These are phyloP conservation scores for Ostreobium quekettii DNA, from an alignment of 139 green algal species.

Conservation along the genomic window DNA sequence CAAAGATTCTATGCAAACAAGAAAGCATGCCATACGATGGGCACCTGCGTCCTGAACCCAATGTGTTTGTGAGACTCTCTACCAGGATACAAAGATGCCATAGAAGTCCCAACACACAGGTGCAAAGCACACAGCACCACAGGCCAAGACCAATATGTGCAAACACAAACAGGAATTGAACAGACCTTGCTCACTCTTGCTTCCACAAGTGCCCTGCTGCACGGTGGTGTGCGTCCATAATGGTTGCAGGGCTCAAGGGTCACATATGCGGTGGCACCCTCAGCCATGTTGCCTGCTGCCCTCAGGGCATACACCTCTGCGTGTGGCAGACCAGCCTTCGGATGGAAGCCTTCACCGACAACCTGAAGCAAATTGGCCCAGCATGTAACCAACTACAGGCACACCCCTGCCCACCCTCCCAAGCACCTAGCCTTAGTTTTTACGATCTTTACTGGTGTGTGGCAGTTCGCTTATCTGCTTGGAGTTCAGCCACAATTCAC, in stretches of 20 bases:
- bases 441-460: no score
- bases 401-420: not conserved
- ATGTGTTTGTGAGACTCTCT: no score
- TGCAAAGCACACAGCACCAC: no score
- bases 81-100: no score
- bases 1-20: no score
- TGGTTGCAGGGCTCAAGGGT: slow-evolving; percentile 98
- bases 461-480: no score
- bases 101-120: no score
- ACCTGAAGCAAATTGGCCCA: slow-evolving; percentile 36
- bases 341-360: slow-evolving; percentile 92
- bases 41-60: no score
- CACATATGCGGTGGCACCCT: slow-evolving; percentile 92
- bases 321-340: slow-evolving; percentile 88
- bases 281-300: slow-evolving; percentile 57
- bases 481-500: no score
- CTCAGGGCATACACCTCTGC: slow-evolving; percentile 94
- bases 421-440: not conserved
- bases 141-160: no score
- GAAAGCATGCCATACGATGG: no score
- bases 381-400: not conserved
- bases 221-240: slow-evolving; percentile 88
- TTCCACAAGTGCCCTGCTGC: slow-evolving; percentile 71
- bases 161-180: no score
- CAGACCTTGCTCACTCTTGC: slow-evolving; percentile 53